These are phyloP conservation scores for Populus hybrid DNA, from an alignment of 441 rosid species.

Conservation along the genomic window DNA sequence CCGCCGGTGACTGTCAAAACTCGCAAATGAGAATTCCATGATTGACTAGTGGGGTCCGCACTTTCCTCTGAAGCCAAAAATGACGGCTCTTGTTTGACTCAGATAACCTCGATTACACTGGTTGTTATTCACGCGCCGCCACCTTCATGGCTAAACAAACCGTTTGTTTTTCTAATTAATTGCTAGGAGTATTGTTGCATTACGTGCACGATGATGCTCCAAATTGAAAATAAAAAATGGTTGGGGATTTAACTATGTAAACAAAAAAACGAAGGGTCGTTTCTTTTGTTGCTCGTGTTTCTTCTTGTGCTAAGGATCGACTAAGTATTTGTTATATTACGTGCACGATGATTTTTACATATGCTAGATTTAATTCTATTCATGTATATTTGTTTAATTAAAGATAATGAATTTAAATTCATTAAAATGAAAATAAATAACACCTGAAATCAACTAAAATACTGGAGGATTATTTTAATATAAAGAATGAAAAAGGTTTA, in stretches of 20 bases:
- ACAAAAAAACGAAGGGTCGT: background rate
- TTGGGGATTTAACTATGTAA: background rate
- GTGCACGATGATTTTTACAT: too few relatives aligned
- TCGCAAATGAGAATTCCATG: background rate
- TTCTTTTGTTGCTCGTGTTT: background rate
- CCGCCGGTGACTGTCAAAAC: background rate
- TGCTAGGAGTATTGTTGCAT: background rate
- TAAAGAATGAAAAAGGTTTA: too few relatives aligned
- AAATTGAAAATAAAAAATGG: background rate
- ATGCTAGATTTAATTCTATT: too few relatives aligned
- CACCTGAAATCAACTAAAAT: too few relatives aligned
- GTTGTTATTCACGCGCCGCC: conserved; percentile 10
- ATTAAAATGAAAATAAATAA: too few relatives aligned
- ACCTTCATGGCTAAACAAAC: background rate
- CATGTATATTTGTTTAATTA: too few relatives aligned
- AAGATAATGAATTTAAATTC: too few relatives aligned
- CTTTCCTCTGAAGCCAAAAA: background rate
- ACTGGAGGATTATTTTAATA: too few relatives aligned
- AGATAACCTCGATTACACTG: background rate
- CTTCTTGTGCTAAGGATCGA: too few relatives aligned
- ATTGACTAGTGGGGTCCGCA: background rate
- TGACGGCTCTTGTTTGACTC: background rate
- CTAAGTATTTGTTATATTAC: too few relatives aligned
- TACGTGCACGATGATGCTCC: background rate
- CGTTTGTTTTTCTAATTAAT: background rate